A percentile compares a stretch with the other conserved stretches of the same genome.
Evolutionary conservation across 1,139 yeast genomes (phyloP).

Genomic region (Pichia sp.): DNA sequence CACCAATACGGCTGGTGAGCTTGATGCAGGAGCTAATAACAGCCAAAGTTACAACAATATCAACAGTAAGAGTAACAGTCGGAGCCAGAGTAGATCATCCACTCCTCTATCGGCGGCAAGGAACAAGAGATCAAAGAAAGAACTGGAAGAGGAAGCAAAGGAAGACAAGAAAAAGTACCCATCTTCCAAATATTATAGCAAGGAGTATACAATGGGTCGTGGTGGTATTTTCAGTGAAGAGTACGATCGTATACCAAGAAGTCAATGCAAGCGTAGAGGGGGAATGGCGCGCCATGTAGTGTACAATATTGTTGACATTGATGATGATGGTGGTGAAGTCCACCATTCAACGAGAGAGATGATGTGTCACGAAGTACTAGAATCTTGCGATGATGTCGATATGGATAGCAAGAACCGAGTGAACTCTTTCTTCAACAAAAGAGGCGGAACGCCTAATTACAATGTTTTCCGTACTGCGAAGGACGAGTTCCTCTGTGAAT

Average conservation of each 20-base stretch:
- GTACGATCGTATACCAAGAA: slow-evolving; percentile 1
- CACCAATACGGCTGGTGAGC: slow-evolving; percentile 5
- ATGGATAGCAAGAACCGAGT: slow-evolving; percentile 15
- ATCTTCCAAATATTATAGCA: slow-evolving; percentile 3
- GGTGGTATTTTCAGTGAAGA: slow-evolving; percentile 14
- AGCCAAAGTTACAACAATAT: too few relatives aligned
- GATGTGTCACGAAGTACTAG: slow-evolving; percentile 12
- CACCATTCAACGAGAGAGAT: too few relatives aligned
- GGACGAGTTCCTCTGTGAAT: slow-evolving; percentile 12
- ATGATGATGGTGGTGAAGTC: not conserved
- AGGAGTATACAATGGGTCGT: slow-evolving; percentile 12
- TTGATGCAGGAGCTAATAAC: not conserved
- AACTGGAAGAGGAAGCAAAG: too few relatives aligned
- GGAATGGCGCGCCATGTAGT: slow-evolving; percentile 12
- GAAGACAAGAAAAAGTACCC: too few relatives aligned
- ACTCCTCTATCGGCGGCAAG: too few relatives aligned
- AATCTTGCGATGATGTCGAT: slow-evolving; percentile 6
- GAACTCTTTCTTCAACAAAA: slow-evolving; percentile 9
- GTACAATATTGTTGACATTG: slow-evolving; percentile 6
- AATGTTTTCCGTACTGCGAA: slow-evolving; percentile 4
- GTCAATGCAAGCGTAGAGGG: slow-evolving; percentile 2
- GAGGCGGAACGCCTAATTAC: slow-evolving; percentile 12
- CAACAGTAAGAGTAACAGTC: too few relatives aligned
- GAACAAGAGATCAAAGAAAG: slow-evolving; percentile 1
- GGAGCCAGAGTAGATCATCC: too few relatives aligned